Evolutionary conservation across 2,329 filamentous ascomycete species (phyloP).

Genomic region (Pseudocercospora vitis): DNA sequence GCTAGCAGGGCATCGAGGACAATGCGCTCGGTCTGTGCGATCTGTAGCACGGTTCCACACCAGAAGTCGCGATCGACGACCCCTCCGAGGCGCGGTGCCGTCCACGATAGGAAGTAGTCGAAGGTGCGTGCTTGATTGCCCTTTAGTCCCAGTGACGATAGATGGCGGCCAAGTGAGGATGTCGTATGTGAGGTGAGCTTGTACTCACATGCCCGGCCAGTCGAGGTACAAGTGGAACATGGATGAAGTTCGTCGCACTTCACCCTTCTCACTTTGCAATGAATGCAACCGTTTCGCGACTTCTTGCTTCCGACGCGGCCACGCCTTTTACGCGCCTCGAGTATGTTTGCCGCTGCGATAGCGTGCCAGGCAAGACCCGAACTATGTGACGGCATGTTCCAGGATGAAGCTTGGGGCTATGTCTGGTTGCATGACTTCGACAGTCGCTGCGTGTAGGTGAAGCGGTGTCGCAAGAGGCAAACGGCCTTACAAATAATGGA

Average conservation of each 20-base stretch:
- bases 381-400: constrained; percentile 1
- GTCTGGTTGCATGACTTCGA: no score
- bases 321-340: constrained; percentile 22
- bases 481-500: no score
- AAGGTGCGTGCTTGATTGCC: constrained; percentile 21
- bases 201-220: constrained; percentile 53
- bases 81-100: constrained; percentile 26
- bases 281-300: not conserved
- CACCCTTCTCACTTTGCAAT: constrained; percentile 46
- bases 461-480: no score
- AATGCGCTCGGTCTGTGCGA: constrained; percentile 29
- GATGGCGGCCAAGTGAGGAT: constrained; percentile 2
- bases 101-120: constrained; percentile 27
- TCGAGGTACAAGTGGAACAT: constrained; percentile 54
- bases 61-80: constrained; percentile 29
- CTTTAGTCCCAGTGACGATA: constrained; percentile 14
- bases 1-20: constrained; percentile 26
- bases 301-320: constrained; percentile 23
- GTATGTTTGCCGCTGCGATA: constrained; percentile 16
- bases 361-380: constrained; percentile 20
- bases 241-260: constrained; percentile 59
- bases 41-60: constrained; percentile 30
- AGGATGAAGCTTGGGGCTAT: no score
- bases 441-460: no score
- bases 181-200: not conserved